phyloP scores from a whole-genome alignment of 148 eudicot species.

The Chenopodium formosanum region DNA sequence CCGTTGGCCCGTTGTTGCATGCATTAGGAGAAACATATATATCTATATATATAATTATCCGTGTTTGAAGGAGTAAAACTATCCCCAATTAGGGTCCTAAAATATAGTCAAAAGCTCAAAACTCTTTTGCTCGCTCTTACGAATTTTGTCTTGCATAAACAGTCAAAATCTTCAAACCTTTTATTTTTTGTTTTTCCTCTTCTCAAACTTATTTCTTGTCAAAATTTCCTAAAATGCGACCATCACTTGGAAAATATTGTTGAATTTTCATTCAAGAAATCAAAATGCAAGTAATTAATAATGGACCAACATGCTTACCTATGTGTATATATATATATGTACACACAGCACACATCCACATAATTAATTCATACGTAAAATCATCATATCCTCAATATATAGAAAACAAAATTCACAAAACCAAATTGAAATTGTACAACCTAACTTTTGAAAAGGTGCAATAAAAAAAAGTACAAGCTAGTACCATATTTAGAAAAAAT shows the following conservation, averaged over 20 bases:
- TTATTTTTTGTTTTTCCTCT: slow-evolving; percentile 1
- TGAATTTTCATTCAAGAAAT: slow-evolving; percentile 16
- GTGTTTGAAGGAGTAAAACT: slow-evolving; percentile 39
- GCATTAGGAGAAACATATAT: neutral
- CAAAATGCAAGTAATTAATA: neutral
- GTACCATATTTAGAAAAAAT: no score
- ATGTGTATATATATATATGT: neutral
- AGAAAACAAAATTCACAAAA: neutral
- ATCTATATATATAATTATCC: neutral
- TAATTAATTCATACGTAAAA: neutral
- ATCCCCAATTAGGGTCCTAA: neutral
- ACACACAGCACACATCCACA: neutral
- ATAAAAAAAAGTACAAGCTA: neutral
- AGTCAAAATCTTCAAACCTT: slow-evolving; percentile 31
- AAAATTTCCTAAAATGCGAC: slow-evolving; percentile 27
- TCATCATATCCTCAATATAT: neutral
- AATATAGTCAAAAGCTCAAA: neutral
- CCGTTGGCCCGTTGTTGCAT: neutral
- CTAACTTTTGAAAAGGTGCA: neutral
- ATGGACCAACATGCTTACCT: neutral
- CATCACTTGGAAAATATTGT: neutral
- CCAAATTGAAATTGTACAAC: neutral
- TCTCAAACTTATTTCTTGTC: neutral
- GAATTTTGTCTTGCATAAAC: neutral
- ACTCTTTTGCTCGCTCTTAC: neutral